A percentile compares a stretch with the other conserved stretches of the same genome.
These are phyloP conservation scores for Benincasa hispida DNA, from an alignment of 306 rosid genomes.

Conservation along the genomic window DNA sequence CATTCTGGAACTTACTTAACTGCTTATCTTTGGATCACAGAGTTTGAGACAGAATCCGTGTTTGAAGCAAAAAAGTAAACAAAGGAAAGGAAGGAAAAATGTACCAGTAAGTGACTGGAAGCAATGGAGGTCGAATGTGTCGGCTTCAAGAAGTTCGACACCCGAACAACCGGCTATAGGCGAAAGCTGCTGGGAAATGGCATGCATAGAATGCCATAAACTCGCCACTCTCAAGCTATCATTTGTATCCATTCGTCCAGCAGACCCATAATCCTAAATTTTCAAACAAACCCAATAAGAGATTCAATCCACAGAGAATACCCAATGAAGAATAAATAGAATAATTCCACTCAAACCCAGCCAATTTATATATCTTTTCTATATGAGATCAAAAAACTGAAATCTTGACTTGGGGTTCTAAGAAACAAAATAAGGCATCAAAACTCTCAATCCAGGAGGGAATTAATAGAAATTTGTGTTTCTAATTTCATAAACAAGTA, in stretches of 20 bases:
- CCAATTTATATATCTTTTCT: neutral
- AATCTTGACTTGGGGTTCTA: neutral
- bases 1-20: neutral
- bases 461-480: neutral
- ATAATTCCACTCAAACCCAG: neutral
- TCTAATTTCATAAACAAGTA: neutral
- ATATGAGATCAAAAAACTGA: neutral
- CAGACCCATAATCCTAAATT: slow-evolving; percentile 64
- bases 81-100: neutral
- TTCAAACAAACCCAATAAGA: neutral
- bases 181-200: slow-evolving; percentile 86
- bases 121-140: slow-evolving; percentile 91
- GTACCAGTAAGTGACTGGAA: slow-evolving; percentile 77
- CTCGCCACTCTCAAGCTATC: slow-evolving; percentile 92
- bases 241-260: slow-evolving; percentile 87
- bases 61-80: neutral
- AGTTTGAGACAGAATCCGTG: neutral
- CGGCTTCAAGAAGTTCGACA: slow-evolving; percentile 85
- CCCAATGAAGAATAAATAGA: neutral
- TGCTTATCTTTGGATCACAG: neutral
- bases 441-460: neutral
- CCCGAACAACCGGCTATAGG: slow-evolving; percentile 70
- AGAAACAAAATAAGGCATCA: neutral
- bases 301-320: neutral
- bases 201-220: slow-evolving; percentile 97